Evolutionary conservation across 1,139 yeast species (phyloP), one percentile per base, ranked within the genome.

Genomic region (Sugiyamaella paludigena): DNA sequence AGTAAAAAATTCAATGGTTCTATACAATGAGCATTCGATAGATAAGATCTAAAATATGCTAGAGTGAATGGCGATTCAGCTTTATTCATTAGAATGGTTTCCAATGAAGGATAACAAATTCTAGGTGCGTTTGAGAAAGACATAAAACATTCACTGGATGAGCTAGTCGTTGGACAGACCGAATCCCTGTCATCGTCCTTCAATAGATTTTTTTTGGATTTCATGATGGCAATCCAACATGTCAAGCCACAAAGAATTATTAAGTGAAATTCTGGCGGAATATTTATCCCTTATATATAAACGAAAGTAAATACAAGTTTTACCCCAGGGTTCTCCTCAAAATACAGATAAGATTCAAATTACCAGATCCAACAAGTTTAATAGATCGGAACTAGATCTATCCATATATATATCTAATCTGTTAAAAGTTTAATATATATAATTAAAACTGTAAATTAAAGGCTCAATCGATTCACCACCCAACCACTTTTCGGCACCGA

Each of bases 1-100:
- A 64, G 48, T 2, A 62, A 55, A 52, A 69, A 68, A 48, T 68
- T 70, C 40, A 69, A 58, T 8, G 64, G 60, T 54, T 69, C 72
- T 30, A 58, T 57, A 40, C 72, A 68, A 56, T 66, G 69, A 48
- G 62, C 63, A 35, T 59, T 62, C 29, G 61, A 52, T 29, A 68
- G 54, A 46, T 56, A 68, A 13, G 57, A 59, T 44, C 57, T 52
- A 48, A 69, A 66, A 29, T 58, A 62, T 19, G 58, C 48, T 38
- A 65, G 55, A 26, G 63, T 52, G 55, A 28, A 50, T 13, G 36
- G 40, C 15, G 32, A 26, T 31, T 10, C 32, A 10, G 45, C 28
- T 30, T 42, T 16, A n/a, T 42, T 36, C 11, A 11, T n/a, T 7
- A 42, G 35, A 19, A 42, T 24, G 12, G 45, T 35, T 42, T 42